These are phyloP conservation scores for Flaveria ramosissima DNA, from an alignment of 129 eudicot species.

Conservation along the genomic window DNA sequence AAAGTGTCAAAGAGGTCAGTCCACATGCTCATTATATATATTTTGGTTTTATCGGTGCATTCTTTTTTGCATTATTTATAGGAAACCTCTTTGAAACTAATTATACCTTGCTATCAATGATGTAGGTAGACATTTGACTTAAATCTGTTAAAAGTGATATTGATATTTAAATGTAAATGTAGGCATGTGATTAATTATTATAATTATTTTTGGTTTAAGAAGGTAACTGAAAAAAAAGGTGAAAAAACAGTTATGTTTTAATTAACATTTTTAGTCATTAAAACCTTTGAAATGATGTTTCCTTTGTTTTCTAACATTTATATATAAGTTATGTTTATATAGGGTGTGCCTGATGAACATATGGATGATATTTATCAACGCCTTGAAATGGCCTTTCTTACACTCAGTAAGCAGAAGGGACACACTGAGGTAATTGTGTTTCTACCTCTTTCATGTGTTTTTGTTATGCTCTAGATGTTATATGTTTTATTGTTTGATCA, in stretches of 20 bases:
- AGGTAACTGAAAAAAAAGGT: not conserved
- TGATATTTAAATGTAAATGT: not conserved
- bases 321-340: slow-evolving; percentile 38
- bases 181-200: not conserved
- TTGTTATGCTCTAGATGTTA: slow-evolving; percentile 2
- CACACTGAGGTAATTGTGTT: slow-evolving; percentile 51
- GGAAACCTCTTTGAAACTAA: slow-evolving; percentile 13
- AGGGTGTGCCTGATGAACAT: slow-evolving; percentile 40
- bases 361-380: slow-evolving; percentile 47
- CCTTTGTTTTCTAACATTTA: slow-evolving; percentile 12
- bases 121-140: not conserved
- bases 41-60: slow-evolving; percentile 1
- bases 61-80: slow-evolving; percentile 5
- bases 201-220: not conserved
- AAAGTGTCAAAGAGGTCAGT: slow-evolving; percentile 52
- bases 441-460: slow-evolving; percentile 12
- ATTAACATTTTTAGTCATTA: not conserved
- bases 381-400: slow-evolving; percentile 62
- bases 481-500: slow-evolving; percentile 10
- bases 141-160: not conserved
- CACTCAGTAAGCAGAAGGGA: slow-evolving; percentile 55
- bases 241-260: not conserved
- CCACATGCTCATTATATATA: slow-evolving; percentile 3
- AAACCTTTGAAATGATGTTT: not conserved
- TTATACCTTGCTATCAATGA: not conserved